Conservation (phyloP, 768 basidiomycete species). For the Lactarius sp. region DNA sequence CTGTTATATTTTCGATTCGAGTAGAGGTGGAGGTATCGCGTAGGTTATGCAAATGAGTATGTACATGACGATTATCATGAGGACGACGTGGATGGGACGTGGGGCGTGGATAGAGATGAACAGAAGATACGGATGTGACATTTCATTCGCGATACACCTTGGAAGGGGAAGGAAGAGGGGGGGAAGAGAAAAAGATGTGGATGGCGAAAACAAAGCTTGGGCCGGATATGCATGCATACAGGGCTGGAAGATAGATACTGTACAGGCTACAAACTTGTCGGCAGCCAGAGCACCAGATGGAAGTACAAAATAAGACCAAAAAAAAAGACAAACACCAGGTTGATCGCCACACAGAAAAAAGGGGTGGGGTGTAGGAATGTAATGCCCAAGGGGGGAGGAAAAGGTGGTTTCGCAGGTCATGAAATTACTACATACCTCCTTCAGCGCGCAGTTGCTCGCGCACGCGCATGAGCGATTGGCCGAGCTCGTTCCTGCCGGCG, state of each 20-base stretch:
- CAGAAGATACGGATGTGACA: not conserved
- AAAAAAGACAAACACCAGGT: not conserved
- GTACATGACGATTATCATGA: not conserved
- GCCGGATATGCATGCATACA: not conserved
- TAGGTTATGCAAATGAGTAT: not conserved
- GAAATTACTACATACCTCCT: not conserved
- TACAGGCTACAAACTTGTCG: not conserved
- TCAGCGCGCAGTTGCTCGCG: conserved; percentile 43
- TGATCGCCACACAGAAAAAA: not conserved
- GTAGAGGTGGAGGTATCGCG: not conserved
- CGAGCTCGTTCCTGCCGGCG: conserved; percentile 58
- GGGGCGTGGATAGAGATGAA: not conserved
- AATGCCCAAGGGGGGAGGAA: not conserved
- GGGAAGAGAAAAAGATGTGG: not conserved
- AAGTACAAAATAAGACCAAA: not conserved
- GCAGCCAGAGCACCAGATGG: conserved; percentile 4
- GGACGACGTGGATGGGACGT: not conserved
- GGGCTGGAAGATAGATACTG: not conserved
- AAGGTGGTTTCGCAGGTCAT: not conserved
- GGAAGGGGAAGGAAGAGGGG: not conserved
- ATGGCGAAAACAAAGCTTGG: not conserved
- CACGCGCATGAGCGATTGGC: conserved; percentile 52
- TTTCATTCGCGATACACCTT: not conserved
- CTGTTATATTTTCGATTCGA: not conserved
- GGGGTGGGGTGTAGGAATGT: not conserved